Evolutionary conservation across 78 protist genomes (phyloP).

Genomic region (Thecamonas trahens): DNA sequence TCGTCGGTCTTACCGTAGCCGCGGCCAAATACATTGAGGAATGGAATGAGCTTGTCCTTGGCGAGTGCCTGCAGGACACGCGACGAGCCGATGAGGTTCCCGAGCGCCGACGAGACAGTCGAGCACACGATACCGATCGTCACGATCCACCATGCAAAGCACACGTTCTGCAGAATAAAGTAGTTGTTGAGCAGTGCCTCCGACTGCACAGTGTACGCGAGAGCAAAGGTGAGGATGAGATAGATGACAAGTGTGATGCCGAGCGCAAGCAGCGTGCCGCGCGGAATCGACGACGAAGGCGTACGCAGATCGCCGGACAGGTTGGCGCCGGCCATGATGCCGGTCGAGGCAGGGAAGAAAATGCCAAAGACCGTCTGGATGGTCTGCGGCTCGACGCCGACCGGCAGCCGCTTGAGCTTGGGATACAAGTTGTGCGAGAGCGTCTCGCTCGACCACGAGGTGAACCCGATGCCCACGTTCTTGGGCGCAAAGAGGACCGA

Average conservation of each 20-base stretch:
- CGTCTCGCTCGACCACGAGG: not conserved
- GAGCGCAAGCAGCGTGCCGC: conserved; percentile 48
- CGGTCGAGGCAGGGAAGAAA: conserved; percentile 57
- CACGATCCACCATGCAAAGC: not conserved
- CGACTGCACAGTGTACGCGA: not conserved
- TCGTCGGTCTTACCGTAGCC: conserved; percentile 3
- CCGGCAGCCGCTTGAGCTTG: not conserved
- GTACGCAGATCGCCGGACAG: conserved; percentile 61
- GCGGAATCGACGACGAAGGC: conserved; percentile 50
- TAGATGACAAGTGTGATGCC: conserved; percentile 5
- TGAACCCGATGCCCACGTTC: not conserved
- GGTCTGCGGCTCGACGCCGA: not conserved
- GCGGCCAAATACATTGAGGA: conserved; percentile 13
- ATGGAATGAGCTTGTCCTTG: not conserved
- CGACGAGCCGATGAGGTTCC: conserved; percentile 34
- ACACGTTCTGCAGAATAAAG: not conserved
- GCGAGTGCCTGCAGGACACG: conserved; percentile 26
- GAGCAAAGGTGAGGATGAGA: not conserved
- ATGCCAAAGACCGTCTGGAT: conserved; percentile 30
- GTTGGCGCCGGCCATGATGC: conserved; percentile 70
- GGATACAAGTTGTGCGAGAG: not conserved
- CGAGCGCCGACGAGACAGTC: conserved; percentile 40
- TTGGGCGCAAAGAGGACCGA: not conserved
- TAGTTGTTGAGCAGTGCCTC: not conserved
- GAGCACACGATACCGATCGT: conserved; percentile 23